A percentile compares a stretch with the other conserved stretches of the same genome.
phyloP scores from a whole-genome alignment of 176 grass and related monocot genomes.

The Stipa capillata region DNA sequence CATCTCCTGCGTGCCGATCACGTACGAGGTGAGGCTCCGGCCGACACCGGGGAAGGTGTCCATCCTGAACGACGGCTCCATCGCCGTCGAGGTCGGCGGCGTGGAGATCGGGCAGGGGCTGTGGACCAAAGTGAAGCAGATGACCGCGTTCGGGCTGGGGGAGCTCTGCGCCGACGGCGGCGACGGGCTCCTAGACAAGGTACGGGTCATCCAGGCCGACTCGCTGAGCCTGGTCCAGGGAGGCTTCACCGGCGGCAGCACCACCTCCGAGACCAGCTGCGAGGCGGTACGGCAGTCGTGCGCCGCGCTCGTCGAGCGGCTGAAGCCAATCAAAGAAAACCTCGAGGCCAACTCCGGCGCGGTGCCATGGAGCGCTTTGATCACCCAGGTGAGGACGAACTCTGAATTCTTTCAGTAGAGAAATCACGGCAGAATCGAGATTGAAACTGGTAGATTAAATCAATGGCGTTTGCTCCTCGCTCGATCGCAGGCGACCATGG shows the following conservation, averaged over 20 bases:
- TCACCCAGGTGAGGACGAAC: constrained; percentile 44
- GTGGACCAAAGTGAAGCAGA: constrained; percentile 91
- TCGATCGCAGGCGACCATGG: constrained; percentile 46
- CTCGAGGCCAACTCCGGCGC: constrained; percentile 31
- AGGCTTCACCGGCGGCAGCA: constrained; percentile 65
- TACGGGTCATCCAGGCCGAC: constrained; percentile 71
- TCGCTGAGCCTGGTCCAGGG: constrained; percentile 62
- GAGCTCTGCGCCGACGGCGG: constrained; percentile 38
- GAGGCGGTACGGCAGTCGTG: constrained; percentile 59
- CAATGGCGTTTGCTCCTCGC: background rate
- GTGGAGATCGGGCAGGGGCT: constrained; percentile 78
- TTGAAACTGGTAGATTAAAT: no score
- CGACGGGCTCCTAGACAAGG: constrained; percentile 46
- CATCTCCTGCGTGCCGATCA: constrained; percentile 68
- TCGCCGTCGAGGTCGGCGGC: constrained; percentile 75
- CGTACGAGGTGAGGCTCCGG: constrained; percentile 22
- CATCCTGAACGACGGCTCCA: constrained; percentile 71
- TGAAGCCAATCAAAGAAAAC: constrained; percentile 63
- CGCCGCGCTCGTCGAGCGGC: constrained; percentile 37
- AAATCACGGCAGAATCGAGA: no score
- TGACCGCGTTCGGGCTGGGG: constrained; percentile 55
- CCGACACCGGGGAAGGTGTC: constrained; percentile 68
- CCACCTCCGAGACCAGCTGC: constrained; percentile 71
- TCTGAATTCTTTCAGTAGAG: background rate
- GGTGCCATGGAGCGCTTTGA: constrained; percentile 50